Evolutionary conservation across 768 basidiomycete genomes (phyloP).

Genomic region (Lactarius akahatsu): DNA sequence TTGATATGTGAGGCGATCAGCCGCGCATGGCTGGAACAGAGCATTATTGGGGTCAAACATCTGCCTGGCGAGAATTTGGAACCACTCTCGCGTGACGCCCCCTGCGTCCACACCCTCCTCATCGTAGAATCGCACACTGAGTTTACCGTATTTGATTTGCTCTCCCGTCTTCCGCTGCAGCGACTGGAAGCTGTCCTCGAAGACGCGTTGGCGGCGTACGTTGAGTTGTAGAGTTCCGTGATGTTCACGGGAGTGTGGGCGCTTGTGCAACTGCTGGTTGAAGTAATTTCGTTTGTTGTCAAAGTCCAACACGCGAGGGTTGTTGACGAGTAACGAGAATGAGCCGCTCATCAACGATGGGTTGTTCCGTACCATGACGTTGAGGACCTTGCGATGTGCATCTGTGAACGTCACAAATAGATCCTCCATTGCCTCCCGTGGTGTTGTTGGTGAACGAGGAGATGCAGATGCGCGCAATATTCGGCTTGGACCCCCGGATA

Average conservation of each 20-base stretch:
- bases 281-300: constrained; percentile 99
- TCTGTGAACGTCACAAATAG: constrained; percentile 94
- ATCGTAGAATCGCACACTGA: constrained; percentile 93
- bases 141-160: constrained; percentile 96
- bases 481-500: constrained; percentile 46
- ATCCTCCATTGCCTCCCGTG: constrained; percentile 81
- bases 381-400: constrained; percentile 88
- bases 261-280: constrained; percentile 85
- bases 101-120: constrained; percentile 99
- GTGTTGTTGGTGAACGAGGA: constrained; percentile 62
- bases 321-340: constrained; percentile 93
- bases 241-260: constrained; percentile 76
- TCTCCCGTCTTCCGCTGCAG: constrained; percentile 89
- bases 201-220: constrained; percentile 86
- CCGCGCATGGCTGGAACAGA: constrained; percentile 96
- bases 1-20: constrained; percentile 93
- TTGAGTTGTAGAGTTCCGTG: constrained; percentile 83
- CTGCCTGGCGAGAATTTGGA: constrained; percentile 94
- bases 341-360: constrained; percentile 98
- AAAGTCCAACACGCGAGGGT: constrained; percentile 95
- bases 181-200: constrained; percentile 95
- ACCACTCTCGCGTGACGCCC: constrained; percentile 98
- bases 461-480: constrained; percentile 63
- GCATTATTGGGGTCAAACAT: constrained; percentile 99
- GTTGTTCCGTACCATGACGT: constrained; percentile 97